Conservation (phyloP, 2,329 filamentous ascomycete species). For the Alternaria triticimaculans region DNA sequence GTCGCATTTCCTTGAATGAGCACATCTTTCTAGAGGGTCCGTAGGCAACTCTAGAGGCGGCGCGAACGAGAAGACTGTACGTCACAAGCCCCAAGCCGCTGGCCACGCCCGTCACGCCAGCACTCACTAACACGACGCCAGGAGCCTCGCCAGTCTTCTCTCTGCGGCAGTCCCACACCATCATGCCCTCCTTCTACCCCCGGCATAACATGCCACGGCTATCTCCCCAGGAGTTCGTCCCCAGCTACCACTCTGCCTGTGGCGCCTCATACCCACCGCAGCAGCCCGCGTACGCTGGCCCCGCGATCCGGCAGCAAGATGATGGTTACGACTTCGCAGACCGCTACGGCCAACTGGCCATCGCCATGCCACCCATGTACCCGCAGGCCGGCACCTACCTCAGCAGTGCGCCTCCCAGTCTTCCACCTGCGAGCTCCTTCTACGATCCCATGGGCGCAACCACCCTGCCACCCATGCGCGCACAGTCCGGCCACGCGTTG, state of each 20-base stretch:
- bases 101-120: background rate
- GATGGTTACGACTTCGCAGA: constrained; percentile 55
- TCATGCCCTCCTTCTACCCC: constrained; percentile 61
- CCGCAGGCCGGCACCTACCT: constrained; percentile 50
- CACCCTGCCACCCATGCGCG: constrained; percentile 57
- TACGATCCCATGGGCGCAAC: constrained; percentile 55
- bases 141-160: constrained; percentile 53
- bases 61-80: constrained; percentile 52
- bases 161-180: constrained; percentile 43
- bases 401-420: constrained; percentile 44
- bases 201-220: constrained; percentile 53
- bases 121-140: constrained; percentile 34
- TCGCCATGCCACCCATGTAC: constrained; percentile 49
- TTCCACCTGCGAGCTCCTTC: constrained; percentile 47
- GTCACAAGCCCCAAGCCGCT: constrained; percentile 16
- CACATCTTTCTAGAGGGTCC: constrained; percentile 40
- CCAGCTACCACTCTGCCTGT: constrained; percentile 53
- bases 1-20: constrained; percentile 47
- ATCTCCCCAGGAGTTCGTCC: constrained; percentile 58
- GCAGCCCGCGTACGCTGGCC: constrained; percentile 52
- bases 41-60: constrained; percentile 44
- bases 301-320: constrained; percentile 52
- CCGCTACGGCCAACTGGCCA: constrained; percentile 54
- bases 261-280: constrained; percentile 54
- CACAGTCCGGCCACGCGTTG: constrained; percentile 48